These are phyloP conservation scores for Gossypium schwendimanii DNA, from an alignment of 441 rosid species.

Conservation along the genomic window DNA sequence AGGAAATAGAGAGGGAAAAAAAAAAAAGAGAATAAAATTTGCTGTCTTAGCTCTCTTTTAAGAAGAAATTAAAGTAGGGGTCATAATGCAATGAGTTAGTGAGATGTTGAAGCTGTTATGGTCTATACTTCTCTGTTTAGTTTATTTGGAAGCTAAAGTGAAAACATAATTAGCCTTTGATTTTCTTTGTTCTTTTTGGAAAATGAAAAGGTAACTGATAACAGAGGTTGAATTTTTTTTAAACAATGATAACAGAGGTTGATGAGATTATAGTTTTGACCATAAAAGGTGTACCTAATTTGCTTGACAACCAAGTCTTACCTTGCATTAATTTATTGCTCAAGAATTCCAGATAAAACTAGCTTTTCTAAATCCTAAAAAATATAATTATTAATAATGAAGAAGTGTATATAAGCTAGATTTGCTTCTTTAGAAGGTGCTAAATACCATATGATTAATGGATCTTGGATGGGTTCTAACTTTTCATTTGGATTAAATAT, in stretches of 20 bases:
- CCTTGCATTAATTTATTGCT: neutral
- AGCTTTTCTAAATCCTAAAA: neutral
- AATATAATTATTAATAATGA: too few species aligned
- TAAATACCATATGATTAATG: too few species aligned
- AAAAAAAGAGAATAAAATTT: neutral
- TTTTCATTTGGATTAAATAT: too few species aligned
- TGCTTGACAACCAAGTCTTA: slow-evolving; percentile 15
- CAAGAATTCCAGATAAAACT: neutral
- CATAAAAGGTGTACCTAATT: slow-evolving; percentile 4
- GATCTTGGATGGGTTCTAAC: too few species aligned
- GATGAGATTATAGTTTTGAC: neutral
- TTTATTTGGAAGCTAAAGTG: slow-evolving; percentile 3
- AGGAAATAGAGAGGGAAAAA: neutral
- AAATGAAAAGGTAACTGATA: neutral
- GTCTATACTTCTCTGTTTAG: neutral
- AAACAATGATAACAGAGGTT: neutral
- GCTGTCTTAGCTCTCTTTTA: neutral
- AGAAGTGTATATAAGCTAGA: too few species aligned
- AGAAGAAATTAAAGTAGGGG: neutral
- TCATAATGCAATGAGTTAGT: neutral
- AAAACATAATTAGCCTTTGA: neutral
- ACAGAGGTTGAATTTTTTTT: neutral
- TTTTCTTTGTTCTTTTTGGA: neutral
- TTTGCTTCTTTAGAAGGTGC: too few species aligned
- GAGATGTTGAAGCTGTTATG: neutral